Evolutionary conservation across 306 rosid species (phyloP), one percentile per base, ranked within the genome.

Genomic region (Cucumis cinereus): DNA sequence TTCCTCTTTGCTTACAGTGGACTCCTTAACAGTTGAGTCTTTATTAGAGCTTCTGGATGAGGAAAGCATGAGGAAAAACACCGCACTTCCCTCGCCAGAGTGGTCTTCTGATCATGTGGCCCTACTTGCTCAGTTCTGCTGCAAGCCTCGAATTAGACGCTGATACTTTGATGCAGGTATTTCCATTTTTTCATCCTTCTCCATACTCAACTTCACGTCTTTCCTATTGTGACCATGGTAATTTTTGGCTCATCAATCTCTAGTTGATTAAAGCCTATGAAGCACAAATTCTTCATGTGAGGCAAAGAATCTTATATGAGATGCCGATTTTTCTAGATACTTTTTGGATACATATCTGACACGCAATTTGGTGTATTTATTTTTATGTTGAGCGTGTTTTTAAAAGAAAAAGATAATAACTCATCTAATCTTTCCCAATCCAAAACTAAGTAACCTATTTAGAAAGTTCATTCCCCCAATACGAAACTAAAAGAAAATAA

Each of bases 101-200:
- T 94, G 98, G 97, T 91, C 98, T 79, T 94, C 98, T 17, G 98
- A 94, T 90, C 98, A 94, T 77, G 88, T 91, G 78, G 98, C 98
- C 40, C 96, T 94, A 74, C 87, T 94, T 75, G 98, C 95, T 10
- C 95, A 89, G 85, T 91, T 94, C 58, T 96, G 90, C 75, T 91
- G 92, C 91, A 89, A 86, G 88, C 84, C 83, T 85, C 92, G 92
- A 82, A 75, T 89, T 79, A 89, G 95, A 86, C 96, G 89, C 84
- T 94, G 89, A 91, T 81, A 84, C 43, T 53, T 56, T 5, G 38
- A 54, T 74, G 28, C 38, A 54, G 78, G 78, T 56, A 74, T 11
- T 12, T 40, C 54, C 43, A 33, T 67, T 16, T 49, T 61, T 30
- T 61, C 30, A 13, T 60, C 67, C 67, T 38, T 68, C 36, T 68